phyloP scores from a whole-genome alignment of 2,329 filamentous ascomycete genomes.

The Fusarium dimerum region DNA sequence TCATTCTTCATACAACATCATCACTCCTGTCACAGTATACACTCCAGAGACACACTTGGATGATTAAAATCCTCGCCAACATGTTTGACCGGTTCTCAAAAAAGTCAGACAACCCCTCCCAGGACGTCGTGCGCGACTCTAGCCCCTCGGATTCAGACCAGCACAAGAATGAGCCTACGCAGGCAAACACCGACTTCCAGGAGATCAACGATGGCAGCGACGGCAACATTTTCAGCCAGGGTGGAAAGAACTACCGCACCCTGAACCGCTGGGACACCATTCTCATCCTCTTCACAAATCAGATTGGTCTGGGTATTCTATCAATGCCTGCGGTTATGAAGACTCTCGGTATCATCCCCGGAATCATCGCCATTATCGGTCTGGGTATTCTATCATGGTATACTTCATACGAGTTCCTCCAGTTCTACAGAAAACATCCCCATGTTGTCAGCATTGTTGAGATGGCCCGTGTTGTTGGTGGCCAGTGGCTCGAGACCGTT shows the following conservation, averaged over 20 bases:
- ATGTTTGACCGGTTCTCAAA: too few relatives aligned
- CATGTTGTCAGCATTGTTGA: constrained; percentile 70
- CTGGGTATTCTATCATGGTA: constrained; percentile 65
- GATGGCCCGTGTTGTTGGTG: constrained; percentile 56
- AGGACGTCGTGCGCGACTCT: constrained; percentile 3
- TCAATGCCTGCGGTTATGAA: constrained; percentile 71
- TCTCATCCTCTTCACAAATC: constrained; percentile 30
- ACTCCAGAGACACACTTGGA: too few relatives aligned
- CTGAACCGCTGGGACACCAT: constrained; percentile 27
- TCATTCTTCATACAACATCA: too few relatives aligned
- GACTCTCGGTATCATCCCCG: constrained; percentile 65
- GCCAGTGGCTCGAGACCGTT: constrained; percentile 14
- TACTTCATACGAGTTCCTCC: constrained; percentile 50
- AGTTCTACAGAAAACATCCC: constrained; percentile 67
- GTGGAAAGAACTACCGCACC: constrained; percentile 29
- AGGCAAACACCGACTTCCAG: constrained; percentile 15
- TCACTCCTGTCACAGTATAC: too few relatives aligned
- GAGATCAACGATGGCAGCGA: constrained; percentile 13
- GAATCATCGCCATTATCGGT: constrained; percentile 66
- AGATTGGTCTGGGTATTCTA: constrained; percentile 46
- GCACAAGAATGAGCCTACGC: constrained; percentile 1
- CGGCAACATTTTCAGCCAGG: constrained; percentile 27
- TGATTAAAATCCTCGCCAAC: too few relatives aligned
- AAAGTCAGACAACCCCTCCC: too few relatives aligned
- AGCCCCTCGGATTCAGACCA: constrained; percentile 17